These are phyloP conservation scores for Phenoliferia sp. DNA, from an alignment of 1,284 basidiomycete genomes.

Conservation along the genomic window DNA sequence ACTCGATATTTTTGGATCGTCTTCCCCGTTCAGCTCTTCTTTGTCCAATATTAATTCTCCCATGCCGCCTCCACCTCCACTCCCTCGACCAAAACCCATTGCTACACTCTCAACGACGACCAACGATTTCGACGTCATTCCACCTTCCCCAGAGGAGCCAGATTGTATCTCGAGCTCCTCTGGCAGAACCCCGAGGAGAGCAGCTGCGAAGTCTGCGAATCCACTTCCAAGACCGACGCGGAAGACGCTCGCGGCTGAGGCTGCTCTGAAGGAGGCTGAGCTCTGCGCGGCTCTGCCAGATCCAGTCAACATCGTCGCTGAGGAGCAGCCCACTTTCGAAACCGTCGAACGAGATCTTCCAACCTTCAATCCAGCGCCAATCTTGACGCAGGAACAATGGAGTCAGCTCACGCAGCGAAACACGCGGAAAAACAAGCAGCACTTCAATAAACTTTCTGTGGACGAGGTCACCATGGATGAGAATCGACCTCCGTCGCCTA, in stretches of 20 bases:
- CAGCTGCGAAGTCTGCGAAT: neutral
- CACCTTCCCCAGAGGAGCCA: neutral
- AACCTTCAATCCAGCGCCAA: conserved; percentile 15
- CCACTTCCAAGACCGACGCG: conserved; percentile 1
- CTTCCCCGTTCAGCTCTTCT: no score
- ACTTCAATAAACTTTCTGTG: conserved; percentile 31
- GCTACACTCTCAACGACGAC: neutral
- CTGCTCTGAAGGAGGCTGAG: neutral
- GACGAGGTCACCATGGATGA: conserved; percentile 27
- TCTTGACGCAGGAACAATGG: conserved; percentile 28
- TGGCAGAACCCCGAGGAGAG: neutral
- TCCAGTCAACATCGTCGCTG: neutral
- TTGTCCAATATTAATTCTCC: no score
- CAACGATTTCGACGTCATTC: neutral
- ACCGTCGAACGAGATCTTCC: neutral
- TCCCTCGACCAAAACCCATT: neutral
- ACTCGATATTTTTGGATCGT: conserved; percentile 13
- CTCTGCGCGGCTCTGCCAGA: no score
- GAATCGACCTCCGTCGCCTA: conserved; percentile 34
- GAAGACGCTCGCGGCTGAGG: neutral
- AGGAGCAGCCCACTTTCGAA: neutral
- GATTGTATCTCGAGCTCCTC: neutral
- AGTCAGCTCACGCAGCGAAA: conserved; percentile 30
- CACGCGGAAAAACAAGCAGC: conserved; percentile 29
- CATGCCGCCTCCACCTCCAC: neutral